Conservation (phyloP, 192 early-diverging fungal species). For the Backusella parvicylindrica region DNA sequence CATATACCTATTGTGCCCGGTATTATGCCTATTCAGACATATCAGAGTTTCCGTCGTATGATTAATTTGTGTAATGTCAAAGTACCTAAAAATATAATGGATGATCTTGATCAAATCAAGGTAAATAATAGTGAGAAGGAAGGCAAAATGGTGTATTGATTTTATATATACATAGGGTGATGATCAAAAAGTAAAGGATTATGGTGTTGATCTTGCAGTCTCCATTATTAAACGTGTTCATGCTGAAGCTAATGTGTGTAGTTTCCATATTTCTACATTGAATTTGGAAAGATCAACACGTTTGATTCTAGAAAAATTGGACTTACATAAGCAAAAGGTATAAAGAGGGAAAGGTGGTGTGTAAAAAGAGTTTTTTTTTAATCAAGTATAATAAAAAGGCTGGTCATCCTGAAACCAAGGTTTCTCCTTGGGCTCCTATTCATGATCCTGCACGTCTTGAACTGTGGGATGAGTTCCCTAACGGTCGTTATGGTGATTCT, state of each 20-base stretch:
- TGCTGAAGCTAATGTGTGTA: constrained; percentile 33
- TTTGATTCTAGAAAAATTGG: constrained; percentile 69
- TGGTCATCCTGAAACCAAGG: constrained; percentile 62
- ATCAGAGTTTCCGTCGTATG: constrained; percentile 78
- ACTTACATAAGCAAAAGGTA: constrained; percentile 33
- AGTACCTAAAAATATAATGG: constrained; percentile 59
- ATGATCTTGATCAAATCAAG: constrained; percentile 74
- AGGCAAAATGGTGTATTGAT: background rate
- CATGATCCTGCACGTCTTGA: constrained; percentile 53
- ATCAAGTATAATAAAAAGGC: background rate
- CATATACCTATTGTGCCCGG: constrained; percentile 74
- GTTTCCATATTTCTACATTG: constrained; percentile 81
- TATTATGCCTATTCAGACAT: constrained; percentile 85
- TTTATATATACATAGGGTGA: constrained; percentile 47
- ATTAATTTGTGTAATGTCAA: constrained; percentile 68
- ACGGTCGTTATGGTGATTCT: constrained; percentile 84
- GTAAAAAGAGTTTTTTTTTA: background rate
- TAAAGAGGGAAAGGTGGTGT: background rate
- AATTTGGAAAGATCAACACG: constrained; percentile 79
- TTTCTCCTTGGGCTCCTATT: constrained; percentile 4
- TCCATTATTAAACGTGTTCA: constrained; percentile 71
- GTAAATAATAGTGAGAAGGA: constrained; percentile 19
- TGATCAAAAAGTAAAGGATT: constrained; percentile 83
- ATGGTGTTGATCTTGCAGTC: constrained; percentile 68
- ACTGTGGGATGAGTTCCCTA: constrained; percentile 88